Evolutionary conservation across 2,329 filamentous ascomycete species (phyloP).

Genomic region (Madurella fahalii): DNA sequence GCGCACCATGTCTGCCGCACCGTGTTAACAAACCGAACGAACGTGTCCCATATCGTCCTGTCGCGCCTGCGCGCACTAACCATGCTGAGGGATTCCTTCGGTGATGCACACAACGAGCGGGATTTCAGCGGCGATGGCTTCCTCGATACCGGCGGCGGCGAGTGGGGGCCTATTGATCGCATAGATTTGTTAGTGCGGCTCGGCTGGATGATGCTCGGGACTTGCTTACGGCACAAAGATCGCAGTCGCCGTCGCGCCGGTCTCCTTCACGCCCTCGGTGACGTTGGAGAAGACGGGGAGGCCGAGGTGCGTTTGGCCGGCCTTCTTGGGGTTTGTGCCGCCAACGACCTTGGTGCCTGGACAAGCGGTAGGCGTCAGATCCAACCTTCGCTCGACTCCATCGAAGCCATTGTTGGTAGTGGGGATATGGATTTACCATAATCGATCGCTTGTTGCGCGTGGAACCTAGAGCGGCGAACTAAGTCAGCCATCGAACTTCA

Average conservation of each 20-base stretch:
- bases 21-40: slow-evolving; percentile 13
- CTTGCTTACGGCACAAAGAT: slow-evolving; percentile 86
- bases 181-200: slow-evolving; percentile 18
- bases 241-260: slow-evolving; percentile 84
- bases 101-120: slow-evolving; percentile 96
- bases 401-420: slow-evolving; percentile 9
- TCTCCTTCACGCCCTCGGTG: slow-evolving; percentile 80
- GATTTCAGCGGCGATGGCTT: slow-evolving; percentile 89
- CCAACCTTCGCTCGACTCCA: slow-evolving; percentile 1
- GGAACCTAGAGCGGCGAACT: slow-evolving; percentile 62
- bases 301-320: slow-evolving; percentile 81
- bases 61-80: slow-evolving; percentile 47
- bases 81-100: slow-evolving; percentile 95
- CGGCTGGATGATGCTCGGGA: slow-evolving; percentile 26
- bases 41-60: slow-evolving; percentile 12
- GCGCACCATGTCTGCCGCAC: slow-evolving; percentile 82
- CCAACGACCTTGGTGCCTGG: slow-evolving; percentile 94
- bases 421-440: slow-evolving; percentile 63
- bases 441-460: slow-evolving; percentile 95
- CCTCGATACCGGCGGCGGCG: slow-evolving; percentile 92
- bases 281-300: slow-evolving; percentile 92
- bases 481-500: slow-evolving; percentile 30
- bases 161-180: slow-evolving; percentile 66
- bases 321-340: slow-evolving; percentile 99
- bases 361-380: slow-evolving; percentile 29